These are phyloP conservation scores for Aspergillus brasiliensis DNA, from an alignment of 2,329 filamentous ascomycete species.

Conservation along the genomic window DNA sequence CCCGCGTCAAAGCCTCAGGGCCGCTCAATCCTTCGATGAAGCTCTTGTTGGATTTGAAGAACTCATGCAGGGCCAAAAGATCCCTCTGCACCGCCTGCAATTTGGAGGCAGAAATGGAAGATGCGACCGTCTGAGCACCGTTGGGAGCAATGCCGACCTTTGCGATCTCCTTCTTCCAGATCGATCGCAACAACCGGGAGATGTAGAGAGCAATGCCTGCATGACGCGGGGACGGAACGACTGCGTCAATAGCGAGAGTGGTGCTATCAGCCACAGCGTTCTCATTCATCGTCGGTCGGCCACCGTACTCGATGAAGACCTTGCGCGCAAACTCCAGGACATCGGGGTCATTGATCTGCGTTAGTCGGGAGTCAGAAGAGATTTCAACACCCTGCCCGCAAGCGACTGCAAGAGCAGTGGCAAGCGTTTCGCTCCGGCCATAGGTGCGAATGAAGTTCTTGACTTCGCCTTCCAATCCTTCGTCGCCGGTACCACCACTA, in stretches of 20 bases:
- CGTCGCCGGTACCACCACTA: slow-evolving; percentile 65
- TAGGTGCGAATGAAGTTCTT: slow-evolving; percentile 83
- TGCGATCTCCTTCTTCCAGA: slow-evolving; percentile 83
- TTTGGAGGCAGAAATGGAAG: slow-evolving; percentile 68
- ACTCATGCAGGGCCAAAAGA: slow-evolving; percentile 74
- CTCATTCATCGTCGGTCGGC: slow-evolving; percentile 81
- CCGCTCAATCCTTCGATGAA: slow-evolving; percentile 95
- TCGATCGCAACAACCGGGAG: slow-evolving; percentile 78
- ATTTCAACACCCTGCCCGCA: slow-evolving; percentile 90
- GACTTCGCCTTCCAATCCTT: slow-evolving; percentile 78
- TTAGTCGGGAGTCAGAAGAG: slow-evolving; percentile 68
- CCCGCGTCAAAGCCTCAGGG: slow-evolving; percentile 77
- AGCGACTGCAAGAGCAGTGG: slow-evolving; percentile 88
- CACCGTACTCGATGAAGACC: slow-evolving; percentile 89
- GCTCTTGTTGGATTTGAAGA: slow-evolving; percentile 81
- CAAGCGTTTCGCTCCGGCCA: slow-evolving; percentile 83
- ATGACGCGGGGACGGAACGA: slow-evolving; percentile 84
- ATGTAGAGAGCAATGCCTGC: slow-evolving; percentile 87
- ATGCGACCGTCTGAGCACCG: slow-evolving; percentile 64
- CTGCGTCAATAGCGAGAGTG: slow-evolving; percentile 73
- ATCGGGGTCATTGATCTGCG: slow-evolving; percentile 75
- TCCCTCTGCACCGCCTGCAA: slow-evolving; percentile 77
- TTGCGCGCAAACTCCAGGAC: slow-evolving; percentile 83
- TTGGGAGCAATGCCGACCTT: slow-evolving; percentile 55
- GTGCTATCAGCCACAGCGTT: slow-evolving; percentile 65